Evolutionary conservation across 2,329 filamentous ascomycete genomes (phyloP).

Genomic region (Pyricularia sp.): DNA sequence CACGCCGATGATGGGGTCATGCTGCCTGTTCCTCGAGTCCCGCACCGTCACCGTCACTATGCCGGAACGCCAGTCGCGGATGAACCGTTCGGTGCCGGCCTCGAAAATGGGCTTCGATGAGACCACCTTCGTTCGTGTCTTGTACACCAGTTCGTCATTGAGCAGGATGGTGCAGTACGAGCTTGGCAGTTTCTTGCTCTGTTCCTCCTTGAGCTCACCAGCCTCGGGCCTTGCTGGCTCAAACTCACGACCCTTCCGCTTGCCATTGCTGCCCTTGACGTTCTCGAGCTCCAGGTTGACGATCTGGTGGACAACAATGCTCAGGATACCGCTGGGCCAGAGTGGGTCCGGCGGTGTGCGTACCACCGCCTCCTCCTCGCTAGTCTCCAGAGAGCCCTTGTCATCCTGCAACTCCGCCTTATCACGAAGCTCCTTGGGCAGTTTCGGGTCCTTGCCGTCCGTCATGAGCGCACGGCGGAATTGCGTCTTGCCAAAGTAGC

Average conservation of each 20-base stretch:
- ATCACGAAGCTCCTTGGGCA: slow-evolving; percentile 62
- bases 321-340: slow-evolving; percentile 85
- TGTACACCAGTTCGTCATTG: slow-evolving; percentile 82
- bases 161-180: slow-evolving; percentile 87
- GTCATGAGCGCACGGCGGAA: slow-evolving; percentile 76
- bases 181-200: slow-evolving; percentile 66
- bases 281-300: slow-evolving; percentile 90
- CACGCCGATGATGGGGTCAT: slow-evolving; percentile 88
- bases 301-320: slow-evolving; percentile 82
- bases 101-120: slow-evolving; percentile 96
- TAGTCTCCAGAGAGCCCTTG: slow-evolving; percentile 62
- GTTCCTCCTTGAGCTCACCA: slow-evolving; percentile 78
- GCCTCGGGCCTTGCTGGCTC: slow-evolving; percentile 72
- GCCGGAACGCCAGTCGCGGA: slow-evolving; percentile 82
- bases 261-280: slow-evolving; percentile 71
- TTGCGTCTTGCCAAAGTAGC: slow-evolving; percentile 83
- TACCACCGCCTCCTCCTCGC: slow-evolving; percentile 70
- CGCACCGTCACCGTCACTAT: slow-evolving; percentile 82
- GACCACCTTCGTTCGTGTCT: slow-evolving; percentile 87
- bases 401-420: slow-evolving; percentile 73
- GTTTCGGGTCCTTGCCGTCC: slow-evolving; percentile 67
- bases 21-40: slow-evolving; percentile 77
- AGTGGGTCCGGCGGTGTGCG: slow-evolving; percentile 91
- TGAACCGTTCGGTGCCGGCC: slow-evolving; percentile 82
- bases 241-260: slow-evolving; percentile 72